Conservation (phyloP, 2,329 filamentous ascomycete genomes). For the Microdochium trichocladiopsis region DNA sequence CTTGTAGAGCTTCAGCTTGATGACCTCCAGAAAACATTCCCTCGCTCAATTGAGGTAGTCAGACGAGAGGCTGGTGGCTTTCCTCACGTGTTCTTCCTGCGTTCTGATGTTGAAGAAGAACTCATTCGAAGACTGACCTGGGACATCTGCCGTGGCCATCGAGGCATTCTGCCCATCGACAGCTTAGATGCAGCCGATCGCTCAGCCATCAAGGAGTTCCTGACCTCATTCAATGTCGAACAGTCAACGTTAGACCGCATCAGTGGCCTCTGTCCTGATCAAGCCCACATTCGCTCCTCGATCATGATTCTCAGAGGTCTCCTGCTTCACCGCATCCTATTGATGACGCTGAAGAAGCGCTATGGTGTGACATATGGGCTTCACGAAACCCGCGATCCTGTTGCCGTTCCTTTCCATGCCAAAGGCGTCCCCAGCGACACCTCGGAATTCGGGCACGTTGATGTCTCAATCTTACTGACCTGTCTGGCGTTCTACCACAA, state of each 20-base stretch:
- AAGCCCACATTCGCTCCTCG: constrained; percentile 19
- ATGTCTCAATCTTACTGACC: constrained; percentile 50
- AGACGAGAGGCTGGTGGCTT: constrained; percentile 31
- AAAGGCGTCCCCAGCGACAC: constrained; percentile 57
- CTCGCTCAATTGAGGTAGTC: constrained; percentile 38
- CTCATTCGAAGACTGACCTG: constrained; percentile 30
- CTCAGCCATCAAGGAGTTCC: constrained; percentile 15
- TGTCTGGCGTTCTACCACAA: constrained; percentile 61
- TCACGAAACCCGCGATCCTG: constrained; percentile 43
- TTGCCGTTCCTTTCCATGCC: constrained; percentile 61
- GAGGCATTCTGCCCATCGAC: constrained; percentile 21
- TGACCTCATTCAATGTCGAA: constrained; percentile 17
- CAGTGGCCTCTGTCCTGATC: constrained; percentile 21
- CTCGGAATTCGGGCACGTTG: constrained; percentile 61
- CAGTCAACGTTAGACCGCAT: constrained; percentile 14
- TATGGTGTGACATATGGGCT: constrained; percentile 63
- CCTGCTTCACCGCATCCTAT: constrained; percentile 51
- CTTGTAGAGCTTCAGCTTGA: constrained; percentile 31
- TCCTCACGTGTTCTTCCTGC: constrained; percentile 50
- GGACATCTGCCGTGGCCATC: constrained; percentile 28
- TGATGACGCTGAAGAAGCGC: constrained; percentile 52
- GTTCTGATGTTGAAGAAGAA: constrained; percentile 34
- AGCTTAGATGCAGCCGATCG: constrained; percentile 19
- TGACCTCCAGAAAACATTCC: constrained; percentile 28
- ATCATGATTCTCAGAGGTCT: constrained; percentile 57